Evolutionary conservation across 768 basidiomycete species (phyloP), one percentile per base, ranked within the genome.

Genomic region (Naganishia onofrii): DNA sequence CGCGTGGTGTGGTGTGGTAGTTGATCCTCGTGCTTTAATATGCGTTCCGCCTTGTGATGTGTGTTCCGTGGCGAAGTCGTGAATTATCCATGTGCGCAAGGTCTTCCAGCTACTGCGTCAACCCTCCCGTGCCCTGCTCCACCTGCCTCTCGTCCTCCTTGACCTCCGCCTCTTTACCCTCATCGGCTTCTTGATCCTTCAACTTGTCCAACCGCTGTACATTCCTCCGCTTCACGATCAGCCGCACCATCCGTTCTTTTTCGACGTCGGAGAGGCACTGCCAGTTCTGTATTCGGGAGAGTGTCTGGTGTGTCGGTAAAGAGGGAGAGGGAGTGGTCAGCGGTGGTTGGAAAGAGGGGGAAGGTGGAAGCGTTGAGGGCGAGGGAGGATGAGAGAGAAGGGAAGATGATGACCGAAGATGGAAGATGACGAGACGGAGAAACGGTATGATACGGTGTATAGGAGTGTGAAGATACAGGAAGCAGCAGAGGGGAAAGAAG

Each of bases 241-340:
- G 83, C 44, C 86, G 80, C 48, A 87, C 75, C 2, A 86, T 87
- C 29, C 86, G 81, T 70, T 87, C 85, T 75, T 84, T 84, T 80
- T 90, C 87, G 21, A 81, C 74, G 15, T 85, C 82, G 1, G 87
- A 84, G 82, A 89, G 84, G 67, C 83, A 81, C 51, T 82, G 78
- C 88, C 88, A 89, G 74, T 89, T 88, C 32, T 84, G 84, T 69
- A 89, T 88, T 42, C 88, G 82, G 9, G 87, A 89, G 19, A 88
- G 75, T 0, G 88, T 89, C 88, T 89, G 42, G 2, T 17, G 15
- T 8, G n/a, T 17, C 9, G 42, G 7, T 8, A 42, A 15, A 10
- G 42, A 42, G 42, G 5, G 15, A 2, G 42, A 17, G 13, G 15
- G 42, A 15, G 7, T 42, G n/a, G n/a, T n/a, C n/a, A n/a, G n/a